Evolutionary conservation across 306 rosid genomes (phyloP).

Genomic region (Senna siamea): DNA sequence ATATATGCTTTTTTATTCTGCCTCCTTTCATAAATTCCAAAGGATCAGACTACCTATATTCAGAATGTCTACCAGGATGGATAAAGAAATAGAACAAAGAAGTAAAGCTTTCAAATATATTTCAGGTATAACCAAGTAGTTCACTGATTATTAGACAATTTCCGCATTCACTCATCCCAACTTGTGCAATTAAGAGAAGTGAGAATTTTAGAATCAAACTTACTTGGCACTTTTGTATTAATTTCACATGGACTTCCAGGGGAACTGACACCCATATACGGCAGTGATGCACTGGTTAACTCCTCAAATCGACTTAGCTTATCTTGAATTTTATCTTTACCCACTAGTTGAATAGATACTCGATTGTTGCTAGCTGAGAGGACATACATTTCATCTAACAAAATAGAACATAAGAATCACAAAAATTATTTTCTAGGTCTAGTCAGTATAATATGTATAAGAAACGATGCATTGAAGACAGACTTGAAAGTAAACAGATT

Average conservation of each 20-base stretch:
- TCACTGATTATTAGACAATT: slow-evolving; percentile 15
- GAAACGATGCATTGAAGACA: slow-evolving; percentile 8
- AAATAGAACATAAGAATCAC: slow-evolving; percentile 31
- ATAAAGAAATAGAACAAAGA: slow-evolving; percentile 23
- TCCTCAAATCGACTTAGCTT: slow-evolving; percentile 88
- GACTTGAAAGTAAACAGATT: slow-evolving; percentile 5
- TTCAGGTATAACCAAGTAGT: slow-evolving; percentile 21
- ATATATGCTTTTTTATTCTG: not conserved
- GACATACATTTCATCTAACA: slow-evolving; percentile 97
- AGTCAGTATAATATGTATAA: slow-evolving; percentile 15
- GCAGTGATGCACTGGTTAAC: slow-evolving; percentile 65
- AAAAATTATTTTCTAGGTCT: slow-evolving; percentile 31
- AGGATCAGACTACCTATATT: slow-evolving; percentile 4
- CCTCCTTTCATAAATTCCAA: not conserved
- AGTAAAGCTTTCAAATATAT: slow-evolving; percentile 18
- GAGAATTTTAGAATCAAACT: slow-evolving; percentile 43
- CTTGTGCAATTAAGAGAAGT: slow-evolving; percentile 19
- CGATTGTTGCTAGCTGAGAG: slow-evolving; percentile 80
- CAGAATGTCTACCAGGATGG: slow-evolving; percentile 33
- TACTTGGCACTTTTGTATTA: slow-evolving; percentile 64
- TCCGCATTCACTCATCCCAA: slow-evolving; percentile 28
- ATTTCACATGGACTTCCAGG: slow-evolving; percentile 63
- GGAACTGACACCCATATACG: slow-evolving; percentile 79
- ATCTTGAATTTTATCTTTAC: slow-evolving; percentile 81
- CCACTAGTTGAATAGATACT: slow-evolving; percentile 77